A percentile compares a stretch with the other conserved stretches of the same genome.
These are phyloP conservation scores for Podila minutissima DNA, from an alignment of 192 early-diverging fungal genomes.

Conservation along the genomic window DNA sequence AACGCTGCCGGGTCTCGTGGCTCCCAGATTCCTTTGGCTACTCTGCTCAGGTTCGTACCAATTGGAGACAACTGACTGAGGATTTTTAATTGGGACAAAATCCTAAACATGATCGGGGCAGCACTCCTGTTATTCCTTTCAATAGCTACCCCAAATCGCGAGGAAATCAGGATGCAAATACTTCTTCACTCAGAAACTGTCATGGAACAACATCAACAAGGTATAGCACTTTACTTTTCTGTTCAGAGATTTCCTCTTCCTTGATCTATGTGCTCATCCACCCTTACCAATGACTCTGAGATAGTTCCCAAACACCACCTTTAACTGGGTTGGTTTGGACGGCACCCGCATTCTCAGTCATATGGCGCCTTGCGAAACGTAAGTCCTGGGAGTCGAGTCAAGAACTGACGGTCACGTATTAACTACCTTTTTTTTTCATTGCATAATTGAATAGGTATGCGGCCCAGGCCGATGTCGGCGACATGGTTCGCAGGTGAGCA, in stretches of 20 bases:
- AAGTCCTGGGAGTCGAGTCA: background rate
- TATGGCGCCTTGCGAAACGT: constrained; percentile 93
- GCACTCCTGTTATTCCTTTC: background rate
- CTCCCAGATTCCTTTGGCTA: constrained; percentile 96
- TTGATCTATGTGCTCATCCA: background rate
- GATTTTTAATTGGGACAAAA: constrained; percentile 2
- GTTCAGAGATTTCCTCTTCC: background rate
- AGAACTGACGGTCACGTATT: background rate
- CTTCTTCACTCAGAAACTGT: constrained; percentile 99
- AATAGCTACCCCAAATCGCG: constrained; percentile 89
- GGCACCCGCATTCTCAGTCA: constrained; percentile 88
- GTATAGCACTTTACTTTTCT: constrained; percentile 19
- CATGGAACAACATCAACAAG: constrained; percentile 99
- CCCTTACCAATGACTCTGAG: background rate
- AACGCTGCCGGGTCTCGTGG: constrained; percentile 86
- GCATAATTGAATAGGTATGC: constrained; percentile 13
- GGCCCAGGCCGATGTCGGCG: constrained; percentile 38
- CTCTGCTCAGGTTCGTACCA: constrained; percentile 67
- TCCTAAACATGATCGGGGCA: background rate
- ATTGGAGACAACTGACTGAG: background rate
- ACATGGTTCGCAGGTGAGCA: constrained; percentile 48
- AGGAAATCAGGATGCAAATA: constrained; percentile 81
- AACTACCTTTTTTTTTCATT: background rate
- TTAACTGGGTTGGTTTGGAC: constrained; percentile 93
- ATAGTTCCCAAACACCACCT: constrained; percentile 95